Evolutionary conservation across 306 rosid species (phyloP).

Genomic region (Carpinus viminea): DNA sequence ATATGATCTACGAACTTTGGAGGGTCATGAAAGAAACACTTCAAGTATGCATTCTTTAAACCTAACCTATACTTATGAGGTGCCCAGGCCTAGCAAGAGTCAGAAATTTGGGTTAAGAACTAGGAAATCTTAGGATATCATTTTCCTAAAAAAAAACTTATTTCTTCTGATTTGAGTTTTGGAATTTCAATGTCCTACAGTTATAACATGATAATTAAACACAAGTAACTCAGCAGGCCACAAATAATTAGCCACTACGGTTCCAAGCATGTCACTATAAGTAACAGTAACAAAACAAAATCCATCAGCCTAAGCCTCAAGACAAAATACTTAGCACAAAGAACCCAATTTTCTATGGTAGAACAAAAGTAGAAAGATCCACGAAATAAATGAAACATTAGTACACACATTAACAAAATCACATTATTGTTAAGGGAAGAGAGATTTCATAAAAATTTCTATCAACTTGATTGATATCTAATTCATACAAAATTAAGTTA

Average conservation of each 20-base stretch:
- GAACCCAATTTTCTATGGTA: neutral
- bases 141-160: too few species aligned
- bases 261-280: neutral
- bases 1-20: too few species aligned
- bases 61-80: neutral
- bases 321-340: neutral
- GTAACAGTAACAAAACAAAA: neutral
- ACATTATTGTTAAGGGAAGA: neutral
- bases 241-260: neutral
- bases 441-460: neutral
- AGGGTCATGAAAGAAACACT: too few species aligned
- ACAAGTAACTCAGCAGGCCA: neutral
- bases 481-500: neutral
- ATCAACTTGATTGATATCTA: constrained; percentile 1
- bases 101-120: neutral
- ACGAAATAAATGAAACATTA: neutral
- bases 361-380: neutral
- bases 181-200: neutral
- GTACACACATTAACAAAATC: neutral
- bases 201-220: neutral
- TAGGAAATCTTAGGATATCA: neutral
- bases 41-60: neutral
- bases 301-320: neutral
- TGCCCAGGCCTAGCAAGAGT: neutral
- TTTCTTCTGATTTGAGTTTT: neutral